Conservation (phyloP, 2,329 filamentous ascomycete species). For the Diplodia mutila region DNA sequence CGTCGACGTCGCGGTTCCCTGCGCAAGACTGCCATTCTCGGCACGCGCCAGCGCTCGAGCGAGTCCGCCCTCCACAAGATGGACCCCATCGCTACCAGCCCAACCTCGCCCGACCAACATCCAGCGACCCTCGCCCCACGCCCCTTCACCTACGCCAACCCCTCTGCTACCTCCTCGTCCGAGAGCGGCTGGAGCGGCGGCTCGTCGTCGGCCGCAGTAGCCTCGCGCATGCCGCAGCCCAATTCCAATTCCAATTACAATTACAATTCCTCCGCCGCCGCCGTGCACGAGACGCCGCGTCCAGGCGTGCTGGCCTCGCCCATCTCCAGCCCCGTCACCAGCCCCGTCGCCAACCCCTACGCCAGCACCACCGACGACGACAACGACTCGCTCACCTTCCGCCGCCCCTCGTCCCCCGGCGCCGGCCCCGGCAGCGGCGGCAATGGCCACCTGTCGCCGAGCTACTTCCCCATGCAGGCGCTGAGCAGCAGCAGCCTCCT, state of each 20-base stretch:
- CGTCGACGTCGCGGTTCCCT: slow-evolving; percentile 81
- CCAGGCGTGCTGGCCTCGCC: slow-evolving; percentile 36
- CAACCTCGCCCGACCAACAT: slow-evolving; percentile 28
- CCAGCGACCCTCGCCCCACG: slow-evolving; percentile 27
- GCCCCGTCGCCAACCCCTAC: slow-evolving; percentile 60
- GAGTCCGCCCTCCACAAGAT: slow-evolving; percentile 21
- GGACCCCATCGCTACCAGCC: slow-evolving; percentile 18
- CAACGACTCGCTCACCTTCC: slow-evolving; percentile 67
- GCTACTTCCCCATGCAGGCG: slow-evolving; percentile 43
- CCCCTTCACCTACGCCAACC: slow-evolving; percentile 45
- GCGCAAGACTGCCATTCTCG: slow-evolving; percentile 82
- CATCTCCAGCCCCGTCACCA: slow-evolving; percentile 44
- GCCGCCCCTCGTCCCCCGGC: slow-evolving; percentile 33
- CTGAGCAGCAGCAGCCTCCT: slow-evolving; percentile 31
- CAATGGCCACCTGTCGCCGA: slow-evolving; percentile 42
- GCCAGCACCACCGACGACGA: slow-evolving; percentile 84
- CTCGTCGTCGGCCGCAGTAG: slow-evolving; percentile 26
- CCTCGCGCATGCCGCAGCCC: slow-evolving; percentile 25
- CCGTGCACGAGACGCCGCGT: slow-evolving; percentile 38
- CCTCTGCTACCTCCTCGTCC: slow-evolving; percentile 40
- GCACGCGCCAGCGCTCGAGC: slow-evolving; percentile 52
- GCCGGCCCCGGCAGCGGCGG: slow-evolving; percentile 31
- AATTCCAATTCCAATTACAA: slow-evolving; percentile 21
- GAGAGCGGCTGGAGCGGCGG: slow-evolving; percentile 34
- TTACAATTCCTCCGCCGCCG: neutral